Percentiles rank a stretch among this genome's conserved stretches.
Conservation (phyloP, 352 stramenopile genomes). For the Globisporangium viniferum region DNA sequence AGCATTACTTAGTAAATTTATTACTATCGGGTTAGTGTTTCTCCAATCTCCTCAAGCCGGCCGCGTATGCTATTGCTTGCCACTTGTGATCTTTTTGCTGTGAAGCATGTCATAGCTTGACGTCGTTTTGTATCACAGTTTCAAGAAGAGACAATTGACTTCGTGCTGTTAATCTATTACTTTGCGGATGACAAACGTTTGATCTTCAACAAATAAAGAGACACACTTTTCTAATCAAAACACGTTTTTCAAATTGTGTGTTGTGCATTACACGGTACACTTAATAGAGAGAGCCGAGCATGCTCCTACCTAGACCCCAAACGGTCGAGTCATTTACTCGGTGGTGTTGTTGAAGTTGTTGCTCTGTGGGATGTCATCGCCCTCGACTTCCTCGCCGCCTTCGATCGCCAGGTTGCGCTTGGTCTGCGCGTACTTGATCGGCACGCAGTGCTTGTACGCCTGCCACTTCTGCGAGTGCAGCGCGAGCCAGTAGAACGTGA, state of each 20-base stretch:
- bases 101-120: neutral
- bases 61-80: neutral
- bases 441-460: conserved; percentile 7
- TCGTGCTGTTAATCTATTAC: neutral
- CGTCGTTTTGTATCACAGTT: neutral
- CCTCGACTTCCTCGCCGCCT: neutral
- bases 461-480: conserved; percentile 12
- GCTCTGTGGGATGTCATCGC: neutral
- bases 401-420: neutral
- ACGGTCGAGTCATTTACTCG: neutral
- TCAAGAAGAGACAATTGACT: neutral
- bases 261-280: neutral
- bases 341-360: neutral
- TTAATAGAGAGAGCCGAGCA: neutral
- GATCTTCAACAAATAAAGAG: neutral
- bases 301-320: neutral
- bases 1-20: neutral
- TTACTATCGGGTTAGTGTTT: neutral
- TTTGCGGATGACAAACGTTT: neutral
- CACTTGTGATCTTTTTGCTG: neutral
- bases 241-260: neutral
- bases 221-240: neutral
- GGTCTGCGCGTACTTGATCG: neutral
- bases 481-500: conserved; percentile 47
- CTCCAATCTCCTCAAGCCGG: neutral